Conservation (phyloP, 2,329 filamentous ascomycete genomes). For the Macrophomina tecta region DNA sequence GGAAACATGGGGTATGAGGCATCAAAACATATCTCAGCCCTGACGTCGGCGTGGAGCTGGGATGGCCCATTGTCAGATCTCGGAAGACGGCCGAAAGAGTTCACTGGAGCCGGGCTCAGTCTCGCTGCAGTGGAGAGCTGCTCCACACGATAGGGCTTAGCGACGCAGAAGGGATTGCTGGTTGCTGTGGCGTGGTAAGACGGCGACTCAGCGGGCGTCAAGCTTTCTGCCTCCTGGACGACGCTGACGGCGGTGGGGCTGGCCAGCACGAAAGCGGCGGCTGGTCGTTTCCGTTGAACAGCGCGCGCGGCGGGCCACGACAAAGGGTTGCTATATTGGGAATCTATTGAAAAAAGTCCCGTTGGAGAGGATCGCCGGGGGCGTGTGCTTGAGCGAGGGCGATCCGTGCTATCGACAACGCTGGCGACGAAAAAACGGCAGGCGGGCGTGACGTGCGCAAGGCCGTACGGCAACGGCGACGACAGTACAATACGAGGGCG, state of each 20-base stretch:
- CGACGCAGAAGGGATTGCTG: background rate
- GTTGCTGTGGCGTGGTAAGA: slow-evolving; percentile 9
- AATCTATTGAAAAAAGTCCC: slow-evolving; percentile 21
- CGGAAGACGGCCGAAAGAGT: slow-evolving; percentile 13
- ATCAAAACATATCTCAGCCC: slow-evolving; percentile 12
- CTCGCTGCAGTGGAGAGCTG: slow-evolving; percentile 7
- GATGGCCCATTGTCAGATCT: background rate
- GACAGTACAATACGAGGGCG: slow-evolving; percentile 7
- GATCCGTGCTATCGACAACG: slow-evolving; percentile 22
- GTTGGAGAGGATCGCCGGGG: slow-evolving; percentile 23
- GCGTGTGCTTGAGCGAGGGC: slow-evolving; percentile 3
- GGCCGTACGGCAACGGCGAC: slow-evolving; percentile 1
- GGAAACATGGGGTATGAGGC: background rate
- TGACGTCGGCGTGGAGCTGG: slow-evolving; percentile 11
- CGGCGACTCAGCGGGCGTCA: background rate
- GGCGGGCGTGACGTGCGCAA: background rate
- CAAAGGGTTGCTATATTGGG: slow-evolving; percentile 23
- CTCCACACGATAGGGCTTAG: slow-evolving; percentile 21
- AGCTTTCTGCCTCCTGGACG: background rate
- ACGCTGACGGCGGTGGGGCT: background rate
- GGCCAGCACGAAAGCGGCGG: background rate
- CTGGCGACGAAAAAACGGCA: slow-evolving; percentile 1
- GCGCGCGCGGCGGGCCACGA: background rate
- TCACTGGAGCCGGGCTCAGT: background rate
- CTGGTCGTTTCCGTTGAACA: slow-evolving; percentile 1